Evolutionary conservation across 2,329 filamentous ascomycete genomes (phyloP).

Genomic region (Aspergillus puulaauensis): DNA sequence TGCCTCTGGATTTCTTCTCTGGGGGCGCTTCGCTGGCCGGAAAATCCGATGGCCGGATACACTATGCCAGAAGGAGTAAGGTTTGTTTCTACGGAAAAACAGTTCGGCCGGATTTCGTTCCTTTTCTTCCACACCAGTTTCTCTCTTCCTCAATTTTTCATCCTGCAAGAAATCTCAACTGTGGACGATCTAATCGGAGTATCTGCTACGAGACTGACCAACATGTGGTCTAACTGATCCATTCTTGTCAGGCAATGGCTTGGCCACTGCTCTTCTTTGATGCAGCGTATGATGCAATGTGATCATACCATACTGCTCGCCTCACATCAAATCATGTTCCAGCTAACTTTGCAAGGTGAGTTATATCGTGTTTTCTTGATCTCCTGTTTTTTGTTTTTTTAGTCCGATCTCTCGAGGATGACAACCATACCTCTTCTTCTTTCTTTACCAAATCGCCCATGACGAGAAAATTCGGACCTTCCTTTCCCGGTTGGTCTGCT

Average conservation of each 20-base stretch:
- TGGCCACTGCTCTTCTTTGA: no score
- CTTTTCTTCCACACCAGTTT: conserved; percentile 10
- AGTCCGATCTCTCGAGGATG: conserved; percentile 52
- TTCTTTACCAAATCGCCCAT: conserved; percentile 68
- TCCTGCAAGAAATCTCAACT: conserved; percentile 7
- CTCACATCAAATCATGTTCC: background rate
- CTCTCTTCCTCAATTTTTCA: conserved; percentile 17
- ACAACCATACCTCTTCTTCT: conserved; percentile 59
- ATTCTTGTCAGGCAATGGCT: background rate
- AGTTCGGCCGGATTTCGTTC: conserved; percentile 11
- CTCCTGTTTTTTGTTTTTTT: conserved; percentile 15
- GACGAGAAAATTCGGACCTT: conserved; percentile 62
- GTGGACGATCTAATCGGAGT: background rate
- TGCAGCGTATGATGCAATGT: background rate
- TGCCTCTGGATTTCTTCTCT: conserved; percentile 7
- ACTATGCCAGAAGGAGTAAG: conserved; percentile 13
- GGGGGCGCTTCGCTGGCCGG: conserved; percentile 12
- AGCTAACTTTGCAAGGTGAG: conserved; percentile 22
- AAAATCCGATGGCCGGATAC: conserved; percentile 11
- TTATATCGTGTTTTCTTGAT: conserved; percentile 8
- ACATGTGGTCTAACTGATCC: background rate
- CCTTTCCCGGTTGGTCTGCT: conserved; percentile 65
- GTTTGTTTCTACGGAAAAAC: conserved; percentile 18
- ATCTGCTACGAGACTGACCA: background rate
- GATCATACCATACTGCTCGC: conserved; percentile 8